A percentile compares a stretch with the other conserved stretches of the same genome.
phyloP scores from a whole-genome alignment of 345 rosid genomes.

The Eucalyptus shirleyi region DNA sequence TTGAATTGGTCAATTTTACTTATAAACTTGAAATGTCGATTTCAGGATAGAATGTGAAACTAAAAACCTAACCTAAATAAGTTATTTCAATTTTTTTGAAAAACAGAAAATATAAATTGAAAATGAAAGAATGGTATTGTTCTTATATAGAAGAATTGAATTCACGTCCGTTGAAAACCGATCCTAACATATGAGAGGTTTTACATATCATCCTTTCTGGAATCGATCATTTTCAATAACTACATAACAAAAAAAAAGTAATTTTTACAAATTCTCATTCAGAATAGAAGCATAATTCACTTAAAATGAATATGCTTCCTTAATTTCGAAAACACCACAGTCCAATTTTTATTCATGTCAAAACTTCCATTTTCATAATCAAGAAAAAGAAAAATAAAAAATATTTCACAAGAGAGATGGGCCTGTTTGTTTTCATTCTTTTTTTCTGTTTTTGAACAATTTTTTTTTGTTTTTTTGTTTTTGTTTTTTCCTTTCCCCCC shows the following conservation, averaged over 20 bases:
- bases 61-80: background rate
- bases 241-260: background rate
- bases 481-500: too few species aligned
- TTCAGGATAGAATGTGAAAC: background rate
- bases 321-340: background rate
- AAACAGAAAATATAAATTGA: background rate
- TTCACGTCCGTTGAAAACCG: too few species aligned
- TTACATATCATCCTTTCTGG: rapidly evolving
- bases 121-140: background rate
- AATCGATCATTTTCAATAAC: rapidly evolving
- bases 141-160: background rate
- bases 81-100: background rate
- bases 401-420: background rate
- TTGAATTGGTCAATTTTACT: background rate
- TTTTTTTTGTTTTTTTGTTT: too few species aligned
- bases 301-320: background rate
- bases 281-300: background rate
- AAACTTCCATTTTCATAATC: background rate
- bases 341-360: background rate
- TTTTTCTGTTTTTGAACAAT: too few species aligned
- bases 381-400: background rate
- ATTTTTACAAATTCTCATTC: background rate
- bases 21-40: background rate
- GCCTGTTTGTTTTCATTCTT: too few species aligned
- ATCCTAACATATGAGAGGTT: background rate